Percentiles rank a stretch among this genome's conserved stretches.
Evolutionary conservation across 2,329 filamentous ascomycete species (phyloP).

Genomic region (Fusarium clavum): DNA sequence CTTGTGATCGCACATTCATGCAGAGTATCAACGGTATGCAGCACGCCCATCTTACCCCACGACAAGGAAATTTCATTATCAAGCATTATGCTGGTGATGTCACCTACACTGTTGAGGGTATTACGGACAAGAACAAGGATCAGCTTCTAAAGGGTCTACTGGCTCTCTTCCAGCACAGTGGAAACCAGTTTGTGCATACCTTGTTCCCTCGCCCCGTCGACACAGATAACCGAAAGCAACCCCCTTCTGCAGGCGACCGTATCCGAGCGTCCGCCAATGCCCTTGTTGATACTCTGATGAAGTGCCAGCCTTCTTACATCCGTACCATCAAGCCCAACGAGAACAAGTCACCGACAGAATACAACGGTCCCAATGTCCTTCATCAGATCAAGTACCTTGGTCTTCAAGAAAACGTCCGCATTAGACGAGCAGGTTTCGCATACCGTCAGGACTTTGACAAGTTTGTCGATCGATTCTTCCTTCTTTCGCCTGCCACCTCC

Average conservation of each 20-base stretch:
- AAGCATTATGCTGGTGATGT: conserved; percentile 99
- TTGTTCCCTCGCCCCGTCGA: conserved; percentile 95
- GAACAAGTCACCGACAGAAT: conserved; percentile 95
- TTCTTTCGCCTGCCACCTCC: conserved; percentile 91
- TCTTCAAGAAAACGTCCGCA: conserved; percentile 98
- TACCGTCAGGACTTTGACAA: conserved; percentile 98
- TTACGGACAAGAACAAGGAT: conserved; percentile 99
- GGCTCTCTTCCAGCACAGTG: conserved; percentile 84
- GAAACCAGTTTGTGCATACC: conserved; percentile 86
- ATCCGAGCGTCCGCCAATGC: conserved; percentile 96
- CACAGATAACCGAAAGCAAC: conserved; percentile 93
- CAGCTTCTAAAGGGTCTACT: conserved; percentile 94
- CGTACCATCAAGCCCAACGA: conserved; percentile 99
- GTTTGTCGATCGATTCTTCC: conserved; percentile 96
- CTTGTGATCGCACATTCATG: conserved; percentile 96
- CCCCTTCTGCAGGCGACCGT: conserved; percentile 94
- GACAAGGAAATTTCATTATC: conserved; percentile 96
- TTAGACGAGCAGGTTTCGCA: conserved; percentile 94
- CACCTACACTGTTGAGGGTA: conserved; percentile 91
- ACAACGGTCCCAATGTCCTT: conserved; percentile 90
- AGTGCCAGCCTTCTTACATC: conserved; percentile 96
- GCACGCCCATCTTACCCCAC: conserved; percentile 89
- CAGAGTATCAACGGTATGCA: conserved; percentile 91
- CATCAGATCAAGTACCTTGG: conserved; percentile 99
- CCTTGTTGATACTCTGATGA: conserved; percentile 94